A percentile compares a stretch with the other conserved stretches of the same genome.
Evolutionary conservation across 441 rosid genomes (phyloP).

Genomic region (Lepidium campestre): DNA sequence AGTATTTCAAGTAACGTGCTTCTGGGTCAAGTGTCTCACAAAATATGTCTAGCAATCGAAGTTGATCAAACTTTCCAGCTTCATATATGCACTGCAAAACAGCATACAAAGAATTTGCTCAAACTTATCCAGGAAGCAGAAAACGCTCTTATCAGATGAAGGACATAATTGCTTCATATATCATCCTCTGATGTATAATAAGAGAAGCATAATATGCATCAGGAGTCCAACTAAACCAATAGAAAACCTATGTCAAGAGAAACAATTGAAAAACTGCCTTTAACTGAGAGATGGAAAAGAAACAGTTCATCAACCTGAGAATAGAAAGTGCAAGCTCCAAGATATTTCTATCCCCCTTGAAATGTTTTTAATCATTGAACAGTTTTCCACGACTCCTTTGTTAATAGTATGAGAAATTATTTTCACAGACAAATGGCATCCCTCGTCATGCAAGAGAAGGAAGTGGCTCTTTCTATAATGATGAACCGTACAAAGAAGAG

Average conservation of each 20-base stretch:
- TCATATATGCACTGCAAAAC: slow-evolving; percentile 64
- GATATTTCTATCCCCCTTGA: background rate
- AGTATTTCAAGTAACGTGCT: slow-evolving; percentile 34
- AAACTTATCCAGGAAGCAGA: slow-evolving; percentile 15
- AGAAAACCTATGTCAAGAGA: background rate
- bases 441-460: background rate
- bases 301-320: background rate
- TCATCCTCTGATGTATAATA: background rate
- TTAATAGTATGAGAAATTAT: background rate
- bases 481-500: slow-evolving; percentile 7
- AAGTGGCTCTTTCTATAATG: background rate
- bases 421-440: slow-evolving; percentile 6
- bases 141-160: slow-evolving; percentile 13
- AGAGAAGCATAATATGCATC: slow-evolving; percentile 3
- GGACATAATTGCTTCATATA: background rate
- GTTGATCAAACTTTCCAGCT: slow-evolving; percentile 54
- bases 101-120: slow-evolving; percentile 2
- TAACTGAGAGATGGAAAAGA: background rate
- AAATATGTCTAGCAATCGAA: slow-evolving; percentile 66
- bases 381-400: background rate
- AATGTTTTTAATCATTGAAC: background rate
- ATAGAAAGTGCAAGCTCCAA: background rate
- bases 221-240: background rate
- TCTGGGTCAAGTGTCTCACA: slow-evolving; percentile 88
- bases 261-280: background rate